Evolutionary conservation across 371 early-diverging fungal genomes (phyloP).

Genomic region (Blyttiomyces sp.): DNA sequence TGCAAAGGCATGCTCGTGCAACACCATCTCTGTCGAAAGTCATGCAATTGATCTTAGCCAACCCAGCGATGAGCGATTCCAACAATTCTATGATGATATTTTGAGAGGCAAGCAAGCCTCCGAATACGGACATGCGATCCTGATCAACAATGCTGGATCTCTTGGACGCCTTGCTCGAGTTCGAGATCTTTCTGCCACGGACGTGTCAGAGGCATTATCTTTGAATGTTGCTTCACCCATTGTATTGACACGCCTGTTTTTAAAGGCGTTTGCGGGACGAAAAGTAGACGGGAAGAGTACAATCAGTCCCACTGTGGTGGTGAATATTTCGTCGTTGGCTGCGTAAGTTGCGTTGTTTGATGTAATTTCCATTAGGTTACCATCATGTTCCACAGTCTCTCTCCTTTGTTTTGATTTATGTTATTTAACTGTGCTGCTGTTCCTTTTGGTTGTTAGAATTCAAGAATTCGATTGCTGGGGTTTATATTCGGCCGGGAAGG

Average conservation of each 20-base stretch:
- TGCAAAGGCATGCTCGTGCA: too few relatives aligned
- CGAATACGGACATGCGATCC: slow-evolving; percentile 17
- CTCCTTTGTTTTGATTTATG: too few relatives aligned
- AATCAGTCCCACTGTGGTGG: slow-evolving; percentile 41
- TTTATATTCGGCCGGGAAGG: slow-evolving; percentile 82
- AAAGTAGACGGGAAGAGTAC: too few relatives aligned
- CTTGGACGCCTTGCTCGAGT: slow-evolving; percentile 60
- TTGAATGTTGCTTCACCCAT: slow-evolving; percentile 31
- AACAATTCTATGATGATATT: too few relatives aligned
- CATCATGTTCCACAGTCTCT: too few relatives aligned
- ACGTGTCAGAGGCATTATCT: slow-evolving; percentile 52
- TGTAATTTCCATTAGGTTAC: too few relatives aligned
- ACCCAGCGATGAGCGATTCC: too few relatives aligned
- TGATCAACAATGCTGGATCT: slow-evolving; percentile 84
- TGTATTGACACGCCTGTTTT: slow-evolving; percentile 37
- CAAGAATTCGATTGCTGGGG: slow-evolving; percentile 77
- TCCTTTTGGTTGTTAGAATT: too few relatives aligned
- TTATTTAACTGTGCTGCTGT: too few relatives aligned
- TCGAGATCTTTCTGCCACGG: slow-evolving; percentile 53
- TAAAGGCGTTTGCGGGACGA: slow-evolving; percentile 34
- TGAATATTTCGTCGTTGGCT: slow-evolving; percentile 82
- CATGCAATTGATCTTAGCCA: too few relatives aligned
- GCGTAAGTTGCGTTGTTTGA: too few relatives aligned
- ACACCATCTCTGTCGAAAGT: too few relatives aligned
- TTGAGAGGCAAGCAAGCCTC: slow-evolving; percentile 40